Evolutionary conservation across 1,284 basidiomycete genomes (phyloP), one percentile per base, ranked within the genome.

Genomic region (Earliella scabrosa): DNA sequence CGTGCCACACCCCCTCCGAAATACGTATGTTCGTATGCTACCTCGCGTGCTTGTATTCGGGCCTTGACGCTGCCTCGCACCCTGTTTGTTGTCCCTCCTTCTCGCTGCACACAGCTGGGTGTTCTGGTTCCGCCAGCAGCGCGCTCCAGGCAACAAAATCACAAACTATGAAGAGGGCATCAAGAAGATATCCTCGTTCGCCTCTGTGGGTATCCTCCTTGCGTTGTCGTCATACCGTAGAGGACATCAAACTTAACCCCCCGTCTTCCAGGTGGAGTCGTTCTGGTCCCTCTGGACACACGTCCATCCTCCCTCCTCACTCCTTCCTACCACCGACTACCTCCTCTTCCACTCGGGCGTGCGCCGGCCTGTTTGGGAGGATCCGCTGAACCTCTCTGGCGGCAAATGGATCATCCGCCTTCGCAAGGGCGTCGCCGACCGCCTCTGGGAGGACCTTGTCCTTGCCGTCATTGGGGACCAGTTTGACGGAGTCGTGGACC

Each of bases 391-490:
- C 71, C 75, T 88, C 48, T 71, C 82, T n/a, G 93, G 93, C 26
- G 93, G 93, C n/a, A 95, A 95, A 74, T 95, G 93, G 92, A 92
- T 92, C 60, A 85, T 95, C 59, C 88, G 93, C 59, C 80, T 95
- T 46, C 85, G 85, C 68, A 93, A 93, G 68, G 91, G 92, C 38
- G 78, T 92, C 43, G 83, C 89, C 7, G 91, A 93, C 71, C 82
- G 89, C 21, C 72, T 93, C 49, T 93, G 91, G 91, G 91, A 93
- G 72, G 88, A 90, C 66, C 80, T 93, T 44, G 82, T 92, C 27
- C 77, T 91, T 59, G 89, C 88, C 20, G 78, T 92, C 51, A 81
- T 92, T 54, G 91, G 91, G 2, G 91, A 92, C 69, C 86, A 90
- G 71, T 93, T 92, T 63, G 84, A 86, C 54, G 83, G 83, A 36